phyloP scores from a whole-genome alignment of 2,329 filamentous ascomycete genomes.

The Cercospora berteroae region DNA sequence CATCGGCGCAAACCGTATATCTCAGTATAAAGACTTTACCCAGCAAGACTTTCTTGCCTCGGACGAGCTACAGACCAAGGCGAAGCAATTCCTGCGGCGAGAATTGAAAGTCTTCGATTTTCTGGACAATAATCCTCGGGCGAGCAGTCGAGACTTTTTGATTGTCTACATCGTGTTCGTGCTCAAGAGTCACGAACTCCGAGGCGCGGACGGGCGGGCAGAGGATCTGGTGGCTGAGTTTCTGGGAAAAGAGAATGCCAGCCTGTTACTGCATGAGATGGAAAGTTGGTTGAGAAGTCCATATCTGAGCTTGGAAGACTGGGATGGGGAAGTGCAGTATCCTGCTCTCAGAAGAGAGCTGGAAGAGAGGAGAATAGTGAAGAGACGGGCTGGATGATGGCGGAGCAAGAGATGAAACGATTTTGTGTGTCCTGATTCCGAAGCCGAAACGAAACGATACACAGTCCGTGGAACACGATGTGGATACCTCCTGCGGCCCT shows the following conservation, averaged over 20 bases:
- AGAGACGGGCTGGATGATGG: not conserved
- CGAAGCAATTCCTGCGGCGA: slow-evolving; percentile 76
- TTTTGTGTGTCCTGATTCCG: not conserved
- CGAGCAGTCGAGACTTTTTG: slow-evolving; percentile 62
- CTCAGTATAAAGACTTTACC: slow-evolving; percentile 71
- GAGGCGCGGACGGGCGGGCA: slow-evolving; percentile 73
- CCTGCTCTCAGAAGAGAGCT: not conserved
- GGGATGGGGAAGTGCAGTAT: slow-evolving; percentile 81
- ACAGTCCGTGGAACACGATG: not conserved
- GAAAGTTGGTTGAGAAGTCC: slow-evolving; percentile 80
- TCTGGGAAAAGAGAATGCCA: slow-evolving; percentile 69
- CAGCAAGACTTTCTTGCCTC: slow-evolving; percentile 64
- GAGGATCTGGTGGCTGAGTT: slow-evolving; percentile 78
- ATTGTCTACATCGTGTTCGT: slow-evolving; percentile 84
- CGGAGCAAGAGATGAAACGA: not conserved
- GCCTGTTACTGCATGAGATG: slow-evolving; percentile 80
- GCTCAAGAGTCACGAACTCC: slow-evolving; percentile 77
- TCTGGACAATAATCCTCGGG: slow-evolving; percentile 46
- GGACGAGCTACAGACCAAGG: slow-evolving; percentile 68
- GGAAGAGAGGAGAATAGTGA: not conserved
- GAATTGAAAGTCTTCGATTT: slow-evolving; percentile 83
- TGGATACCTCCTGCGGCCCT: not conserved
- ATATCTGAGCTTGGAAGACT: slow-evolving; percentile 66
- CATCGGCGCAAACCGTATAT: slow-evolving; percentile 76
- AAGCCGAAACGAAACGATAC: not conserved